These are phyloP conservation scores for Paraconiothyrium brasiliense DNA, from an alignment of 2,329 filamentous ascomycete species.

Conservation along the genomic window DNA sequence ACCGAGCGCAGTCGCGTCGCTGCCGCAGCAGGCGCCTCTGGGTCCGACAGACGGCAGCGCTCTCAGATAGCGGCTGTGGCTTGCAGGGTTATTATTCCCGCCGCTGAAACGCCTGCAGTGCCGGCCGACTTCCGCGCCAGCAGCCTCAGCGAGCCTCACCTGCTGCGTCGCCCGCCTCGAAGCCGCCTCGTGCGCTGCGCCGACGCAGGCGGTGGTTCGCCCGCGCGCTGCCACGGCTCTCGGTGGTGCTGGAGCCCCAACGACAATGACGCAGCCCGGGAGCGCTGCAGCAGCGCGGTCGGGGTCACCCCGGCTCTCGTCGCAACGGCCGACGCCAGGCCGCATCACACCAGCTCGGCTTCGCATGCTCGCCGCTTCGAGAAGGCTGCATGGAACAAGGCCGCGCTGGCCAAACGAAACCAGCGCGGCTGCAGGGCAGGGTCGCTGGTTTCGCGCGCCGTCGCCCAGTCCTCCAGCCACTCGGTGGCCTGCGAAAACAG, in stretches of 20 bases:
- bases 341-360: constrained; percentile 18
- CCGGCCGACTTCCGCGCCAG: background rate
- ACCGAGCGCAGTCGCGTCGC: background rate
- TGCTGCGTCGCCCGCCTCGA: background rate
- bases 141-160: background rate
- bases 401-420: background rate
- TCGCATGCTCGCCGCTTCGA: constrained; percentile 24
- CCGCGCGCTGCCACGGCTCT: background rate
- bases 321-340: background rate
- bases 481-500: background rate
- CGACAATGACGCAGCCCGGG: constrained; percentile 9
- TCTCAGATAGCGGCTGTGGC: constrained; percentile 21
- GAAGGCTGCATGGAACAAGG: constrained; percentile 25
- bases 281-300: constrained; percentile 1
- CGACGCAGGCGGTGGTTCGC: background rate
- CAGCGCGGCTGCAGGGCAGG: background rate
- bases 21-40: constrained; percentile 3
- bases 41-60: background rate
- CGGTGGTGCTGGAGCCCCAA: background rate
- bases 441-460: background rate
- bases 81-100: constrained; percentile 31
- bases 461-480: background rate
- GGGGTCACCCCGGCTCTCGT: constrained; percentile 15
- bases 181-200: background rate
- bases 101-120: constrained; percentile 27